Percentiles rank a stretch among this genome's conserved stretches.
Evolutionary conservation across 2,329 filamentous ascomycete genomes (phyloP).

Genomic region (Orbilia ellipsospora): DNA sequence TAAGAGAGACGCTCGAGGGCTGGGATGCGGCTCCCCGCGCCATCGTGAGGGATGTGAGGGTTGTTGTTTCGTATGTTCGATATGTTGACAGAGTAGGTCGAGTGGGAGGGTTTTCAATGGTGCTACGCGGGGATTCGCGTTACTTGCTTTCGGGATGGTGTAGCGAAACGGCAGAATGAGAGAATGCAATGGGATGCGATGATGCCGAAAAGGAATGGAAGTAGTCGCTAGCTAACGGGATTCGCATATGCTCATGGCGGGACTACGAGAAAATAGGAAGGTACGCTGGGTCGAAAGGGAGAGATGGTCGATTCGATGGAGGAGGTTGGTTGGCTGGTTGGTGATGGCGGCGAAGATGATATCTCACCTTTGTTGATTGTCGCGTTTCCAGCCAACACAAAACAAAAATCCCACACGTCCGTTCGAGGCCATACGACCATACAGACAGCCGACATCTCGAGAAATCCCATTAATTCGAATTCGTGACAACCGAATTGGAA

Average conservation of each 20-base stretch:
- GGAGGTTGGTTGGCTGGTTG: background rate
- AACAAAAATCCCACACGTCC: no score
- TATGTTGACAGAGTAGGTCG: conserved; percentile 3
- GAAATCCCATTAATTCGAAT: no score
- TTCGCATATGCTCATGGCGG: conserved; percentile 18
- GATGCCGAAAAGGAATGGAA: conserved; percentile 15
- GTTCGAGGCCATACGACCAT: no score
- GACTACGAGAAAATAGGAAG: background rate
- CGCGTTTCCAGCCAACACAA: no score
- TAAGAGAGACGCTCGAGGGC: conserved; percentile 64
- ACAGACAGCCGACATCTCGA: no score
- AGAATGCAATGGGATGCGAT: conserved; percentile 2
- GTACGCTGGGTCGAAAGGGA: background rate
- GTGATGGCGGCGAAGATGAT: background rate
- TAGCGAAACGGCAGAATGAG: conserved; percentile 31
- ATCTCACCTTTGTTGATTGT: no score
- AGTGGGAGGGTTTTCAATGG: conserved; percentile 7
- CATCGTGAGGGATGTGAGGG: conserved; percentile 25
- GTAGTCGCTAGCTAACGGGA: conserved; percentile 6
- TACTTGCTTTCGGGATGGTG: conserved; percentile 29
- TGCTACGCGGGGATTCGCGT: conserved; percentile 54
- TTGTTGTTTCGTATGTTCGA: background rate
- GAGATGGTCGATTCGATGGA: background rate
- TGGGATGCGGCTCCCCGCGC: conserved; percentile 53
- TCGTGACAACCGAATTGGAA: no score